phyloP scores from a whole-genome alignment of 257 asterid genomes.

The Nicotiana undulata region DNA sequence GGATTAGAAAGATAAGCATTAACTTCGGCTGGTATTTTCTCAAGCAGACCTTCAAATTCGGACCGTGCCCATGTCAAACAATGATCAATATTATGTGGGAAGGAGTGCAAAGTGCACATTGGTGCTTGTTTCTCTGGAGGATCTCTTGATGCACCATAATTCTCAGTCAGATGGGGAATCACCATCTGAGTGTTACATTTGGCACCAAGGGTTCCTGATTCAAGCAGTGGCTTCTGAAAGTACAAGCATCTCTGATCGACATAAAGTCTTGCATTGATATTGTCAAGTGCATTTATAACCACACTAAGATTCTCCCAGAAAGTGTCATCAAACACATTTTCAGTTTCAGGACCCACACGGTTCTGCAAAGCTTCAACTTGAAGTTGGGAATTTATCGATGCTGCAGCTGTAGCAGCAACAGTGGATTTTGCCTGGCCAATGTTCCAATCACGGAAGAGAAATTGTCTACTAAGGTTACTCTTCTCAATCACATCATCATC shows the following conservation, averaged over 20 bases:
- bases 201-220: conserved; percentile 97
- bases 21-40: conserved; percentile 86
- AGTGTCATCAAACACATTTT: conserved; percentile 75
- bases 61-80: conserved; percentile 98
- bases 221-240: conserved; percentile 89
- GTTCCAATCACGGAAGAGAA: conserved; percentile 92
- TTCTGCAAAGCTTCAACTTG: conserved; percentile 82
- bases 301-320: conserved; percentile 80
- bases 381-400: conserved; percentile 52
- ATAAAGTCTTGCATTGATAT: conserved; percentile 87
- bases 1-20: conserved; percentile 75
- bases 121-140: conserved; percentile 99
- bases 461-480: conserved; percentile 94
- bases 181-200: conserved; percentile 93
- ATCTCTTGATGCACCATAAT: conserved; percentile 91
- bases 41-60: conserved; percentile 91
- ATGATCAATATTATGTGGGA: conserved; percentile 91
- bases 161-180: conserved; percentile 88
- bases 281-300: conserved; percentile 89
- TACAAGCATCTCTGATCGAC: conserved; percentile 93
- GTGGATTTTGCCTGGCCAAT: conserved; percentile 93
- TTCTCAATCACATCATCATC: conserved; percentile 96
- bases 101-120: conserved; percentile 92
- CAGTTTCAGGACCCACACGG: conserved; percentile 86
- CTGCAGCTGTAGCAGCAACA: conserved; percentile 85